phyloP scores from a whole-genome alignment of 2,329 filamentous ascomycete genomes.

The Sodiomyces alkalinus region DNA sequence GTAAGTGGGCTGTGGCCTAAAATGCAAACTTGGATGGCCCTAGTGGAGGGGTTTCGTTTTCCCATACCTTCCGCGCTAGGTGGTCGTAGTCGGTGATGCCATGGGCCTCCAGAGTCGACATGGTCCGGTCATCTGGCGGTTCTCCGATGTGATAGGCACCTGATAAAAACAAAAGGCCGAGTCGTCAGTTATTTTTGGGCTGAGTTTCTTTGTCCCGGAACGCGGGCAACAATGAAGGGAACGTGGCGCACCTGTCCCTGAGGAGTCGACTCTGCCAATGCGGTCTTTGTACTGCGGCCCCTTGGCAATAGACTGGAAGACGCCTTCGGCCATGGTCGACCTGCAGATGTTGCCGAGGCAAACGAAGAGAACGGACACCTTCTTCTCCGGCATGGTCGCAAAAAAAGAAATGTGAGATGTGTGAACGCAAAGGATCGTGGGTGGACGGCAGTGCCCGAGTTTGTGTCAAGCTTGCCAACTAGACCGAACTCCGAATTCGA shows the following conservation, averaged over 20 bases:
- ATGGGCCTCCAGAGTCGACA: conserved; percentile 59
- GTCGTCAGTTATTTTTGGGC: conserved; percentile 1
- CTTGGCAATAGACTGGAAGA: conserved; percentile 60
- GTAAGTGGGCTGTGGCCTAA: not conserved
- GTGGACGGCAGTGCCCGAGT: too few species aligned
- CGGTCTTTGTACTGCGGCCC: conserved; percentile 41
- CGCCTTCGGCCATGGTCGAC: conserved; percentile 91
- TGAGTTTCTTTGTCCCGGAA: too few species aligned
- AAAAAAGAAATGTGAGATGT: too few species aligned
- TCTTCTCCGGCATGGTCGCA: conserved; percentile 20
- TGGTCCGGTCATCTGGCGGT: conserved; percentile 66
- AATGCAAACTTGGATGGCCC: conserved; percentile 12
- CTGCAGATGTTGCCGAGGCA: conserved; percentile 93
- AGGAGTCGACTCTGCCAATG: conserved; percentile 65
- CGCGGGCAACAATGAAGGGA: too few species aligned
- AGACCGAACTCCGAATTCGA: too few species aligned
- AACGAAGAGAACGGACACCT: conserved; percentile 72
- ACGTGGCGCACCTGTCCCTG: conserved; percentile 51
- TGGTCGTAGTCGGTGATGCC: conserved; percentile 68
- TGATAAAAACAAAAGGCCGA: conserved; percentile 11
- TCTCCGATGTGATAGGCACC: conserved; percentile 72
- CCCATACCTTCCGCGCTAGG: conserved; percentile 56
- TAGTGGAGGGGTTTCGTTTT: not conserved
- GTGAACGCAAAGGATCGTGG: too few species aligned
- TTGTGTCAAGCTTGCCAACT: too few species aligned